These are phyloP conservation scores for Entomortierella lignicola DNA, from an alignment of 192 early-diverging fungal species.

Conservation along the genomic window DNA sequence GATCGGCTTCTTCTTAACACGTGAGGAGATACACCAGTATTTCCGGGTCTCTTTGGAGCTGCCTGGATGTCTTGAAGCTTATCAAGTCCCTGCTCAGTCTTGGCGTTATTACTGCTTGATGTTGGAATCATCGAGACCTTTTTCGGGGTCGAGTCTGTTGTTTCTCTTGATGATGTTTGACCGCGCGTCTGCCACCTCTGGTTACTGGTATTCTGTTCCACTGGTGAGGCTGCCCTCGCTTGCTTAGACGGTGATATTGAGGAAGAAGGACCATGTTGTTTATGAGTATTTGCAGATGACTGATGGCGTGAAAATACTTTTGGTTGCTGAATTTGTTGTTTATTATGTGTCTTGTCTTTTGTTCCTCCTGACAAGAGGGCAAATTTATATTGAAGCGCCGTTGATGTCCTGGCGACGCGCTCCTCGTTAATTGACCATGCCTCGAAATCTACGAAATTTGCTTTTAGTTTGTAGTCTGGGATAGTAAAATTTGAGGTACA, in stretches of 20 bases:
- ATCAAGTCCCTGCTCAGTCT: neutral
- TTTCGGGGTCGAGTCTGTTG: neutral
- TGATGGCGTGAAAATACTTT: slow-evolving; percentile 1
- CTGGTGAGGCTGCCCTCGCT: neutral
- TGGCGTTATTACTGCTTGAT: slow-evolving; percentile 11
- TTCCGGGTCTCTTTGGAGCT: neutral
- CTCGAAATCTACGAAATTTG: slow-evolving; percentile 32
- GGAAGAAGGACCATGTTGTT: neutral
- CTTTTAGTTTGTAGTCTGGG: too few relatives aligned
- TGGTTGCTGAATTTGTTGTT: slow-evolving; percentile 7
- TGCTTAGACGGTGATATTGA: neutral
- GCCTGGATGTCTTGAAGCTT: neutral
- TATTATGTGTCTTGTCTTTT: neutral
- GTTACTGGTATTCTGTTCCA: slow-evolving; percentile 4
- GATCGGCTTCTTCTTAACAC: slow-evolving; percentile 37
- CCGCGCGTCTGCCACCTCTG: slow-evolving; percentile 13
- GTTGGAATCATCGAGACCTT: slow-evolving; percentile 4
- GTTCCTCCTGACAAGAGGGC: slow-evolving; percentile 16
- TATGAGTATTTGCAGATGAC: neutral
- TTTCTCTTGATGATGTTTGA: neutral
- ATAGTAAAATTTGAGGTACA: too few relatives aligned
- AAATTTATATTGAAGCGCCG: slow-evolving; percentile 28
- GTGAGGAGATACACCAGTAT: slow-evolving; percentile 1
- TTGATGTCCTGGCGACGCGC: slow-evolving; percentile 12
- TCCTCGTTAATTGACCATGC: slow-evolving; percentile 40